These are phyloP conservation scores for Scheffersomyces coipomensis DNA, from an alignment of 805 yeast genomes.

Conservation along the genomic window DNA sequence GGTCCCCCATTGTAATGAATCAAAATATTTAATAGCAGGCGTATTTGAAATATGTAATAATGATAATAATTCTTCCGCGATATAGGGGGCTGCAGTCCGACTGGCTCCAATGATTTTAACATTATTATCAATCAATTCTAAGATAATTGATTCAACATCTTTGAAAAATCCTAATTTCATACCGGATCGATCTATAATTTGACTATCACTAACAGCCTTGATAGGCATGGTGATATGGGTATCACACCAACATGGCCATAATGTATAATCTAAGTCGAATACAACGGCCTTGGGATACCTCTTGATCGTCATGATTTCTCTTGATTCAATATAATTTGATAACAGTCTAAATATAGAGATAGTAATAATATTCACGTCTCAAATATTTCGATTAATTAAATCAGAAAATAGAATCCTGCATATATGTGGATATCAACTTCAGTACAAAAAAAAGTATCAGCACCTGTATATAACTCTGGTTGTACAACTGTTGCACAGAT, in stretches of 20 bases:
- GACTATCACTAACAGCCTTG: conserved; percentile 27
- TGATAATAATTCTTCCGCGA: conserved; percentile 65
- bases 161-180: conserved; percentile 55
- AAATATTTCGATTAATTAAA: too few species aligned
- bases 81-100: conserved; percentile 73
- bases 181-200: conserved; percentile 54
- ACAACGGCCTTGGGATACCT: conserved; percentile 50
- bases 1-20: conserved; percentile 68
- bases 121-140: conserved; percentile 45
- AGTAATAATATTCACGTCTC: too few species aligned
- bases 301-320: too few species aligned
- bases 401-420: too few species aligned
- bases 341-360: too few species aligned
- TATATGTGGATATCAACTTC: too few species aligned
- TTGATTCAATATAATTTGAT: too few species aligned
- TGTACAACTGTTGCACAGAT: too few species aligned
- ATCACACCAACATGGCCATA: conserved; percentile 87
- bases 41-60: conserved; percentile 51
- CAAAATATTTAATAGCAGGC: conserved; percentile 54
- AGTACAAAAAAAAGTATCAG: too few species aligned
- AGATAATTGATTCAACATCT: conserved; percentile 67
- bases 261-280: conserved; percentile 72
- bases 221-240: conserved; percentile 65
- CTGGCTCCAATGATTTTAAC: conserved; percentile 70
- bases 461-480: too few species aligned